Base-by-base conservation (phyloP, 345 rosid genomes). In the Eucalyptus sp. region DNA sequence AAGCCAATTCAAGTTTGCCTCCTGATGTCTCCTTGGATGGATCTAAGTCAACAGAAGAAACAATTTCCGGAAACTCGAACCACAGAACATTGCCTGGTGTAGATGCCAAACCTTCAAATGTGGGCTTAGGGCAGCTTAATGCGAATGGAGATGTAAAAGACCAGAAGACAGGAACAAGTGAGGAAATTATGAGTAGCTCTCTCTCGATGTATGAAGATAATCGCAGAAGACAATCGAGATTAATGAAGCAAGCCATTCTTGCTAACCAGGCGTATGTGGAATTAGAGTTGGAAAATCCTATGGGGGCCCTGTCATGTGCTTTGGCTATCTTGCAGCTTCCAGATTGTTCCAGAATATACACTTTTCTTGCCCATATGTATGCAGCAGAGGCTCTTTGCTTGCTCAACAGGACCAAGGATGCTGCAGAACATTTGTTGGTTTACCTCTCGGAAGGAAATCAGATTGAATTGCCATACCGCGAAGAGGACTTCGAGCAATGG, bases 341-440 rank as follows among this genome's bases (percentile, higher is more conserved):
- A 16, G 94, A 91, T 86, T 96, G 97, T 92, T 96, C 97, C 4
- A 96, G 92, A 91, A 93, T 97, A 86, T 97, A 94, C 88, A 54
- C 91, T 68, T 98, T 94, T 94, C 92, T 98, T 60, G 97, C 96
- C 86, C 99, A 92, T 89, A 87, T 95, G 16, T 98, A 98, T 91
- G 98, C 95, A 86, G 99, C 99, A 7, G 99, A 98, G 95, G 98
- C 99, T 29, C 99, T 98, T 50, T 98, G 99, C 93, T 88, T 94
- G 92, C 92, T 98, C 92, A 93, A 95, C 95, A 94, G 92, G 89
- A 95, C 97, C 22, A 89, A 92, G 64, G 99, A 97, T 89, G 99
- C 99, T 13, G 96, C 95, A 1, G 96, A 93, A 71, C 97, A 96
- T 92, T 93, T 98, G 90, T 95, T 95, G 13, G 71, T 87, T 84